Evolutionary conservation across 2,329 filamentous ascomycete species (phyloP), one percentile per base, ranked within the genome.

Genomic region (Penicillium sp.): DNA sequence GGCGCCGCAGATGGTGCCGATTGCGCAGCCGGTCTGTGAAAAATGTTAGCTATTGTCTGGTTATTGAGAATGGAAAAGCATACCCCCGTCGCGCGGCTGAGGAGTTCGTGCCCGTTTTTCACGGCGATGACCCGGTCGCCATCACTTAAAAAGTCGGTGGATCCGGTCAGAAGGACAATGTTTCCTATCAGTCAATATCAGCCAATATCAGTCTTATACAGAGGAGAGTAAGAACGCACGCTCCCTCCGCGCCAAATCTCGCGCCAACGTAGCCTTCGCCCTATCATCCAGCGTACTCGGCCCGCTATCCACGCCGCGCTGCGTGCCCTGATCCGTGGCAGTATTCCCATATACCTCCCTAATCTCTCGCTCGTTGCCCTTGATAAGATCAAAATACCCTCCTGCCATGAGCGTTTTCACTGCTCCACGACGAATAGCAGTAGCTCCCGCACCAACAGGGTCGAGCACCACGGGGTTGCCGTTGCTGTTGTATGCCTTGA

Each of bases 331-430:
- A 11, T 71, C 71, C 23, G 69, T 73, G 45, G 81, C 77, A 11
- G 52, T 47, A 11, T 48, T 53, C 43, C 87, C 88, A 40, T 81
- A 83, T 0, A 93, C 85, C 2, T 89, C 86, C 48, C 82, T 79
- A 60, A 97, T 91, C 72, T 97, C 94, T 54, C 88, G 85, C 69
- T 95, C 90, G 73, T 97, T 97, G 49, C 93, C 93, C 70, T 97
- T 97, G 73, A 97, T 92, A 43, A 97, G 79, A 70, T 90, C 85
- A 65, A 96, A 89, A 71, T 90, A 90, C 40, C 91, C 91, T 2
- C 79, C 81, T 0, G 82, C 77, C 66, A 97, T 79, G 38, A 97
- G 83, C 1, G 80, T 80, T 58, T 84, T 83, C 26, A 93, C 84
- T 0, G 91, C 89, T 1, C 82, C 77, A 51, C 87, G 83, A 12